Evolutionary conservation across 306 rosid genomes (phyloP), one percentile per base, ranked within the genome.

Genomic region (Pueraria montana): DNA sequence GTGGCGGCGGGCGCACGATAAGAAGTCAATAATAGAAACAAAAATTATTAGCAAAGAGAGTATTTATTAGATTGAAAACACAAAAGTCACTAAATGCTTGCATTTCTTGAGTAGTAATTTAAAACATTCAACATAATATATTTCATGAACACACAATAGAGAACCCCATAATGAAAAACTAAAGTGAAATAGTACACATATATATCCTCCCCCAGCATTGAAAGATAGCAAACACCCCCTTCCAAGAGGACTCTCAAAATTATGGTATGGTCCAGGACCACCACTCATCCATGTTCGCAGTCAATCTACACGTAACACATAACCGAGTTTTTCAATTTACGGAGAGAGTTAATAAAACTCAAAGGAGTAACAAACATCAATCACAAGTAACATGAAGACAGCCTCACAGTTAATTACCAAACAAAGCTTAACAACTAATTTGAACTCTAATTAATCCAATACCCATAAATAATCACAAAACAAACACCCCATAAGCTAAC

Each of bases 401-500:
- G 23, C 80, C 71, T 20, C 56, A 34, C 8, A 46, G 24, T 46
- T 46, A 17, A 85, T 68, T 18, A 34, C 8, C 40, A 34, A 30
- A 4, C 34, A 30, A 30, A 30, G 34, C 34, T 30, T 30, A 69
- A 2, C 65, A 11, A 26, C n/a, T 24, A 61, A 61, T 61, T 0
- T 24, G 16, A 61, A 61, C 36, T 30, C 63, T 20, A 52, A 67
- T 12, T n/a, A 61, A 71, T 26, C 67, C 11, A 26, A 23, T 24
- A 48, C 4, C 18, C 61, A 45, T 0, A 8, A 65, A 32, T 12
- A 78, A 78, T 58, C 82, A 38, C n/a, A 78, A 11, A 42, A 20
- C 18, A 50, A 58, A 52, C 12, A 69, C 27, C 23, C 14, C 27
- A 18, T 7, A 80, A 71, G 21, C 76, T 12, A 49, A 81, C 70